Conservation (phyloP, 495 filamentous ascomycete species). For the Penicillium cinerascens region DNA sequence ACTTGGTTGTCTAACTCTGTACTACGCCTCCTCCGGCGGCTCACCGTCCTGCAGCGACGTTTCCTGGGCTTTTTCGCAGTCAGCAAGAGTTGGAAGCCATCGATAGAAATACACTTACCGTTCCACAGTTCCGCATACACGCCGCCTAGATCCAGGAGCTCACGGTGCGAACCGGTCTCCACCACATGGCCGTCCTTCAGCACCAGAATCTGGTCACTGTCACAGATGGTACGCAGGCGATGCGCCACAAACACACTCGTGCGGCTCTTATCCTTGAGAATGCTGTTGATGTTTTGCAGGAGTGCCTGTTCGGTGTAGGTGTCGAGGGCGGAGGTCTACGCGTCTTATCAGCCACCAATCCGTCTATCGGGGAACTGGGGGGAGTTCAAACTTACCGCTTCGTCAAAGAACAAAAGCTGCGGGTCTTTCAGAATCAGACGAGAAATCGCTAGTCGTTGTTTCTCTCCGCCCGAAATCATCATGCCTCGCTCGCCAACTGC, state of each 20-base stretch:
- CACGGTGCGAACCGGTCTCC: constrained; percentile 80
- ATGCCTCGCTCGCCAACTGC: constrained; percentile 93
- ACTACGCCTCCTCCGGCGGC: constrained; percentile 21
- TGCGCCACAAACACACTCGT: constrained; percentile 96
- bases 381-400: constrained; percentile 58
- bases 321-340: constrained; percentile 82
- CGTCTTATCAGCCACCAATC: background rate
- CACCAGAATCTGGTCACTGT: constrained; percentile 93
- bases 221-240: constrained; percentile 85
- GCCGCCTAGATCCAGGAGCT: constrained; percentile 74
- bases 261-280: constrained; percentile 79
- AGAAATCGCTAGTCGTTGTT: constrained; percentile 87
- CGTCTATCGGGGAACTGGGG: background rate
- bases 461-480: constrained; percentile 98
- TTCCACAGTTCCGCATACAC: constrained; percentile 91
- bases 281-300: constrained; percentile 89
- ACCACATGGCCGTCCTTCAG: constrained; percentile 77
- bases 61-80: constrained; percentile 42
- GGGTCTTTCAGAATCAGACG: constrained; percentile 89
- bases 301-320: constrained; percentile 93
- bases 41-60: constrained; percentile 34
- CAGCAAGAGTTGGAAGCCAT: background rate
- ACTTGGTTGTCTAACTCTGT: background rate
- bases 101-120: constrained; percentile 49
- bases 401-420: constrained; percentile 91